These are phyloP conservation scores for Populus simonii DNA, from an alignment of 345 rosid species.

Conservation along the genomic window DNA sequence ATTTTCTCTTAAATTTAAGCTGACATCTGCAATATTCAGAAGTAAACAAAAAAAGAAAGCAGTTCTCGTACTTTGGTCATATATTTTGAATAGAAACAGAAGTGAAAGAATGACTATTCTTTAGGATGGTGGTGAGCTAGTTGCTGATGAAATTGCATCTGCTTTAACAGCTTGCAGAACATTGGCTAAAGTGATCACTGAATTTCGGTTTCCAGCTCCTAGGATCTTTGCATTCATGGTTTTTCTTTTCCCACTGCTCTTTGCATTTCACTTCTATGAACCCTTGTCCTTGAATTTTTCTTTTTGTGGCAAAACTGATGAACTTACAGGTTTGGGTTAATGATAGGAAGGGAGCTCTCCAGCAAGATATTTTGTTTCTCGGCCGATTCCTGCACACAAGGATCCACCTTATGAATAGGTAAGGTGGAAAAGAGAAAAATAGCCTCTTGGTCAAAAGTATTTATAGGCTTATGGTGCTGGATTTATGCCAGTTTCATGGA, in stretches of 20 bases:
- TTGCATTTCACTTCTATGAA: not conserved
- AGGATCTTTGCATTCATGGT: slow-evolving; percentile 88
- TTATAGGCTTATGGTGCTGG: not conserved
- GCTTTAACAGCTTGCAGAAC: slow-evolving; percentile 95
- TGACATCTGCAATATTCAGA: no score
- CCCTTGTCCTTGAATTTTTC: not conserved
- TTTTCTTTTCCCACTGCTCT: no score
- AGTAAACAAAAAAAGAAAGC: no score
- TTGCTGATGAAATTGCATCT: slow-evolving; percentile 80
- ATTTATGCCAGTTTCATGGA: not conserved
- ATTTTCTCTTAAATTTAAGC: no score
- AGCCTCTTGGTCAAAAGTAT: not conserved
- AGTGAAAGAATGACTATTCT: no score
- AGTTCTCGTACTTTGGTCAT: no score
- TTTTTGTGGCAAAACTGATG: not conserved
- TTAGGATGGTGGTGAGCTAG: slow-evolving; percentile 41
- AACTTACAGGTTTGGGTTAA: slow-evolving; percentile 13
- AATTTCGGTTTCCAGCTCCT: slow-evolving; percentile 93
- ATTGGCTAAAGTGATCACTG: slow-evolving; percentile 89
- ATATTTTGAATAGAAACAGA: no score
- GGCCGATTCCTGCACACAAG: slow-evolving; percentile 94
- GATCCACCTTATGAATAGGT: slow-evolving; percentile 99
- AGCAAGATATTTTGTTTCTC: slow-evolving; percentile 90
- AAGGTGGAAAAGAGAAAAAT: not conserved
- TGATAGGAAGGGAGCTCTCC: slow-evolving; percentile 92